Percentiles rank a stretch among this genome's conserved stretches.
Conservation (phyloP, 179 eudicot genomes). For the Silene vulgaris region DNA sequence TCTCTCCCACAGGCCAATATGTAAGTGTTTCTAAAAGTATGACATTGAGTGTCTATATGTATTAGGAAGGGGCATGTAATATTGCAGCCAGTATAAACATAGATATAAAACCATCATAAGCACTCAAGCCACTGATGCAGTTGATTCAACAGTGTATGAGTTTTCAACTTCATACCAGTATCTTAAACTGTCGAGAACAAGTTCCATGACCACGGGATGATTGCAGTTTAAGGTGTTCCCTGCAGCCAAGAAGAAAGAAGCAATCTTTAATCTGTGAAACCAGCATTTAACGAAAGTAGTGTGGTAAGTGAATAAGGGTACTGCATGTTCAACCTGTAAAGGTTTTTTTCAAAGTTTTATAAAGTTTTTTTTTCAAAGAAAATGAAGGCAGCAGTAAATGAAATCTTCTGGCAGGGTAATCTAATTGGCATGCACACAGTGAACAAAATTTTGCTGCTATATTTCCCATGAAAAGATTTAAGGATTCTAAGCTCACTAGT, state of each 20-base stretch:
- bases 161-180: slow-evolving; percentile 60
- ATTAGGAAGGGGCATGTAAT: not conserved
- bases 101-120: not conserved
- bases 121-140: not conserved
- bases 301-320: not conserved
- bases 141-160: not conserved
- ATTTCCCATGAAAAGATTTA: not conserved
- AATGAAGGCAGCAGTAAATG: slow-evolving; percentile 14
- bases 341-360: not conserved
- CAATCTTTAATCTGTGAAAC: not conserved
- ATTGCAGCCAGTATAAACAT: slow-evolving; percentile 6
- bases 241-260: slow-evolving; percentile 27
- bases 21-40: not conserved
- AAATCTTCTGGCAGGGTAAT: not conserved
- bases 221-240: slow-evolving; percentile 96
- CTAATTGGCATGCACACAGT: not conserved
- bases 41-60: not conserved
- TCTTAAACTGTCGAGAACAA: slow-evolving; percentile 93
- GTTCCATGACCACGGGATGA: slow-evolving; percentile 99
- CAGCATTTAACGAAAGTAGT: not conserved
- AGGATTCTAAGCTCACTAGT: not conserved
- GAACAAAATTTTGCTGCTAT: not conserved
- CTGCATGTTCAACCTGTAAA: not conserved
- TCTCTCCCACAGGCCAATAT: not conserved
- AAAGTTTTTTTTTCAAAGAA: not conserved